A percentile compares a stretch with the other conserved stretches of the same genome.
Conservation (phyloP, 495 filamentous ascomycete genomes). For the Xylaria intraflava region DNA sequence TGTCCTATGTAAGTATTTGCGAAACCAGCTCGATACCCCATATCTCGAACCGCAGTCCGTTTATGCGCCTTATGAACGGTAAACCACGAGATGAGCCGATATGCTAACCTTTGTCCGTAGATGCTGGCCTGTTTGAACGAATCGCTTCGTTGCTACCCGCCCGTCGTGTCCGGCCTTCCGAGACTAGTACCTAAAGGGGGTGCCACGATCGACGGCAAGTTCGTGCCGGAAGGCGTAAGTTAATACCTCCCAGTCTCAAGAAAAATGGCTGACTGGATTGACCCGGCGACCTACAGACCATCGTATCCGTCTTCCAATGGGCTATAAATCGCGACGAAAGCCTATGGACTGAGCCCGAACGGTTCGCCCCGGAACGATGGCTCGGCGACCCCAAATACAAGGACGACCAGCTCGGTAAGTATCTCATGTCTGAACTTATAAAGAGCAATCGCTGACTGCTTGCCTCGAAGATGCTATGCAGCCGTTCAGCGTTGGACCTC, state of each 20-base stretch:
- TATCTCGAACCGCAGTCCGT: no score
- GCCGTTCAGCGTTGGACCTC: slow-evolving; percentile 47
- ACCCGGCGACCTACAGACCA: slow-evolving; percentile 20
- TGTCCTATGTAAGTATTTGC: slow-evolving; percentile 35
- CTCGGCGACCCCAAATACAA: slow-evolving; percentile 29
- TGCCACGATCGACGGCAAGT: slow-evolving; percentile 38
- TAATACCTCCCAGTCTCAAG: not conserved
- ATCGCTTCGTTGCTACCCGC: slow-evolving; percentile 52
- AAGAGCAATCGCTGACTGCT: not conserved
- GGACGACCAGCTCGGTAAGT: slow-evolving; percentile 31
- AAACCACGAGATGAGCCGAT: no score
- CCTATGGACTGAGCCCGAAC: slow-evolving; percentile 37
- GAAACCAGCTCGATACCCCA: no score
- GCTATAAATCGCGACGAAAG: slow-evolving; percentile 30
- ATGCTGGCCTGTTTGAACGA: slow-evolving; percentile 52
- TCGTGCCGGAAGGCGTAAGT: slow-evolving; percentile 33
- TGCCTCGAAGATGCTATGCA: slow-evolving; percentile 30
- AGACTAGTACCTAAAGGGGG: slow-evolving; percentile 41
- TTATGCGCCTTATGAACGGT: no score
- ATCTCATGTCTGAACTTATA: not conserved
- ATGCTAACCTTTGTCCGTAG: not conserved
- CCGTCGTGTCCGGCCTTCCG: slow-evolving; percentile 41
- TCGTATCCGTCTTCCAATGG: slow-evolving; percentile 44
- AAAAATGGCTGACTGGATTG: not conserved
- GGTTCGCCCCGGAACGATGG: slow-evolving; percentile 48